Base-by-base conservation (phyloP, 331 rosid genomes). In the Cydonia oblonga region DNA sequence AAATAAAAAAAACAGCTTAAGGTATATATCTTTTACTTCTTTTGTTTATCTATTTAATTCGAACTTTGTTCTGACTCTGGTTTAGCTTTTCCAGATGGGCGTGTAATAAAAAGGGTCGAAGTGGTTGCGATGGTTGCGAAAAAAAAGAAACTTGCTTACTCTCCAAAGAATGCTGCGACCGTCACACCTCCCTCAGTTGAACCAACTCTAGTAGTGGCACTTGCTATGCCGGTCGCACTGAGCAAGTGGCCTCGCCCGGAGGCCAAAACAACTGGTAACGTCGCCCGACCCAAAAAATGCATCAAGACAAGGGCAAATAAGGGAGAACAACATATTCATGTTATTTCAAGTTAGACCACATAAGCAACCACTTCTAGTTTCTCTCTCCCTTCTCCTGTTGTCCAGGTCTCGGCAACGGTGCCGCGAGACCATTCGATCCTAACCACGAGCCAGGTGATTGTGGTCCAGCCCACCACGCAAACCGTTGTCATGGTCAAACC, bases 161-260 rank as follows among this genome's bases (percentile, higher is more conserved):
- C 0, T 42, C 2, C 18, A 1, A 42, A 42, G 49, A 42, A 42
- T 2, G 33, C 2, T 6, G 1, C 2, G 0, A 33, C 0, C 40
- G 2, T 3, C 0, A 2, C 40, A 2, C 5, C 14, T 33, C 10
- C 0, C 6, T 0, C 10, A 1, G 2, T 0, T 0, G 0, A 2
- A 2, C 11, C 3, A 38, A 10, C 14, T 10, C 5, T 0, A 38
- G 4, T 10, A 11, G 14, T 0, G 1, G 1, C 4, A 4, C 0
- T 0, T 38, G 14, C 4, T 3, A 0, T 0, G 1, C 4, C 5
- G 5, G 1, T 1, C 0, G 2, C 0, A 0, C 4, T 0, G 1
- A 40, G 15, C 15, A 40, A 40, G 11, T 0, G 1, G 0, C 15
- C 5, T 38, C 5, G 14, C 14, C 44, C 0, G 1, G 0, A 38